Conservation (phyloP, 345 rosid genomes). For the Eucalyptus sp. region DNA sequence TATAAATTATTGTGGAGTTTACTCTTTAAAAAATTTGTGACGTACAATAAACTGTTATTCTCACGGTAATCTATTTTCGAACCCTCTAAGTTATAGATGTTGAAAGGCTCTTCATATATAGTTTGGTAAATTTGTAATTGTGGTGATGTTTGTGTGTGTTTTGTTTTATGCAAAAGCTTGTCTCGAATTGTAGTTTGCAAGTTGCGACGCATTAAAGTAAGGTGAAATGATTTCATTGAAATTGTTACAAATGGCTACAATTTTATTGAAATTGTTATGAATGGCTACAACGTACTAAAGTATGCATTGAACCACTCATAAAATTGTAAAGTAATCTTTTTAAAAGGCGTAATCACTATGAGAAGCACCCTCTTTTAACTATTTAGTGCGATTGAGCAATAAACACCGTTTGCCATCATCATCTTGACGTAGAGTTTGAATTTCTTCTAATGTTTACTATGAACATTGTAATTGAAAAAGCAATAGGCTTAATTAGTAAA, state of each 20-base stretch:
- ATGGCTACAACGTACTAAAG: not conserved
- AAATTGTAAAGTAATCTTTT: not conserved
- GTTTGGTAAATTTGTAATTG: not conserved
- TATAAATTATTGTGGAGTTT: too few species aligned
- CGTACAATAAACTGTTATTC: accelerated
- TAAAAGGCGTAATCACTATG: not conserved
- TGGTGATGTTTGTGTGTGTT: not conserved
- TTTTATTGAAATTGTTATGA: not conserved
- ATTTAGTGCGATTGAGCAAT: not conserved
- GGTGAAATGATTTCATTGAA: not conserved
- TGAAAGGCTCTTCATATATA: not conserved
- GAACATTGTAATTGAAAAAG: not conserved
- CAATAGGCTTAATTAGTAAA: not conserved
- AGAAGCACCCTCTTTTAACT: not conserved
- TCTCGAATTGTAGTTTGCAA: not conserved
- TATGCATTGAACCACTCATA: not conserved
- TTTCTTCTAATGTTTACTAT: not conserved
- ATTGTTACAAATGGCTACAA: not conserved
- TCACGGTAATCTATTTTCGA: accelerated
- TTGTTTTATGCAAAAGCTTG: not conserved
- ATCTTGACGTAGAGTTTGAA: not conserved
- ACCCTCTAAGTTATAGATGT: not conserved
- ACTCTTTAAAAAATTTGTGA: too few species aligned
- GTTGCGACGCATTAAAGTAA: not conserved
- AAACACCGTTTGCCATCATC: not conserved